These are phyloP conservation scores for Mortierella antarctica DNA, from an alignment of 192 early-diverging fungal species.

Conservation along the genomic window DNA sequence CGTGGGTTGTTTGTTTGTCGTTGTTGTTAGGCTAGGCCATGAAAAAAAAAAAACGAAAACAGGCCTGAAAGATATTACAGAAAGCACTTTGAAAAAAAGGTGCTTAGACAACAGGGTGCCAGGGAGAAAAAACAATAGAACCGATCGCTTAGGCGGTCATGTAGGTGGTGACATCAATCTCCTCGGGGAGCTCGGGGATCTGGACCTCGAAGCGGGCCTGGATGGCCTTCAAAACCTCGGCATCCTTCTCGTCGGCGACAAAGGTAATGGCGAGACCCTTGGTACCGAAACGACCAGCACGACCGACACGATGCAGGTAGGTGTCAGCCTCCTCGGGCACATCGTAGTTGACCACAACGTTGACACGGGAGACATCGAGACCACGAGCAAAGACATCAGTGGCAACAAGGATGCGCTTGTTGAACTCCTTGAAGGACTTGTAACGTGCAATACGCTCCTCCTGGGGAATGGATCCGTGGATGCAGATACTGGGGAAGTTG, in stretches of 20 bases:
- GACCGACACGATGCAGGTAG: slow-evolving; percentile 96
- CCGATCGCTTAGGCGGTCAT: slow-evolving; percentile 33
- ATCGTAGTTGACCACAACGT: slow-evolving; percentile 99
- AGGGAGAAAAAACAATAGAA: background rate
- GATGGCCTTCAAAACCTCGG: slow-evolving; percentile 79
- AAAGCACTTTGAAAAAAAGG: no score
- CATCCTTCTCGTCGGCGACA: slow-evolving; percentile 87
- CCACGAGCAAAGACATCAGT: slow-evolving; percentile 99
- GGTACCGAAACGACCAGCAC: slow-evolving; percentile 99
- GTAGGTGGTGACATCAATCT: slow-evolving; percentile 71
- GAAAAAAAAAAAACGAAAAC: slow-evolving; percentile 1
- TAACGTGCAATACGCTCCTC: slow-evolving; percentile 93
- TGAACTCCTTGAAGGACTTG: slow-evolving; percentile 95
- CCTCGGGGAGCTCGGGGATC: slow-evolving; percentile 87
- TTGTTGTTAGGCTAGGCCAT: background rate
- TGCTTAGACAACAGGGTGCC: no score
- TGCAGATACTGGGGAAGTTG: slow-evolving; percentile 94
- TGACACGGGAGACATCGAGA: slow-evolving; percentile 98
- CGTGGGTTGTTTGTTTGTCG: no score
- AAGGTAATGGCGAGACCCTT: slow-evolving; percentile 98
- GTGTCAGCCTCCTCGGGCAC: slow-evolving; percentile 91
- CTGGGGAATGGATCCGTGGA: slow-evolving; percentile 92
- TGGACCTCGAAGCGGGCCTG: slow-evolving; percentile 97
- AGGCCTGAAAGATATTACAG: background rate
- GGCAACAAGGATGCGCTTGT: slow-evolving; percentile 95